Conservation (phyloP, 192 early-diverging fungal genomes). For the Coemansia sp. region DNA sequence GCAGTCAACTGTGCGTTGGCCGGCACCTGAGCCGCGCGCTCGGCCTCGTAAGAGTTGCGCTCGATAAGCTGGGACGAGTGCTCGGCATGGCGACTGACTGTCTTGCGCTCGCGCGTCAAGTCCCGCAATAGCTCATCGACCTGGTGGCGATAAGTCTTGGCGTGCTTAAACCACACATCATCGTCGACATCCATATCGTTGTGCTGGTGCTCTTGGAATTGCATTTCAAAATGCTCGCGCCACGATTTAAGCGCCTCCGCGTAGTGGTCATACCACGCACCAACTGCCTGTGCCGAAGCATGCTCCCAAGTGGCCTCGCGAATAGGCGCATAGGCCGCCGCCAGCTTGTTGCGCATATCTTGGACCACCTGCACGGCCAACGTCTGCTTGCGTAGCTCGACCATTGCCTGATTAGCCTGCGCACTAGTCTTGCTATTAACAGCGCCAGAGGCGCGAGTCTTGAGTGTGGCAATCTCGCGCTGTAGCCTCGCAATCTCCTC, state of each 20-base stretch:
- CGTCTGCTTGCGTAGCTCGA: conserved; percentile 50
- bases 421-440: conserved; percentile 4
- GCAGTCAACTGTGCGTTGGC: conserved; percentile 43
- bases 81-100: conserved; percentile 45
- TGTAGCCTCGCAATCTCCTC: conserved; percentile 63
- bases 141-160: conserved; percentile 34
- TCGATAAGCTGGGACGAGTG: conserved; percentile 44
- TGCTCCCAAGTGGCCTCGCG: conserved; percentile 54
- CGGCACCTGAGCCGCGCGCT: conserved; percentile 45
- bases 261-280: conserved; percentile 45
- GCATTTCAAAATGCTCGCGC: conserved; percentile 56
- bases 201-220: conserved; percentile 53
- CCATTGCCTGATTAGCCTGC: conserved; percentile 41
- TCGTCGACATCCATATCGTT: conserved; percentile 22
- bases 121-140: conserved; percentile 49
- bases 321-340: conserved; percentile 47
- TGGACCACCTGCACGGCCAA: conserved; percentile 52
- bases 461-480: conserved; percentile 38
- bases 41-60: conserved; percentile 41
- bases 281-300: conserved; percentile 41
- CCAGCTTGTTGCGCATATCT: conserved; percentile 53
- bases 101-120: conserved; percentile 45
- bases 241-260: conserved; percentile 41
- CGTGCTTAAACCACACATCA: conserved; percentile 12
- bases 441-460: not conserved